These are phyloP conservation scores for Clitocybe nebularis DNA, from an alignment of 1,284 basidiomycete genomes.

Conservation along the genomic window DNA sequence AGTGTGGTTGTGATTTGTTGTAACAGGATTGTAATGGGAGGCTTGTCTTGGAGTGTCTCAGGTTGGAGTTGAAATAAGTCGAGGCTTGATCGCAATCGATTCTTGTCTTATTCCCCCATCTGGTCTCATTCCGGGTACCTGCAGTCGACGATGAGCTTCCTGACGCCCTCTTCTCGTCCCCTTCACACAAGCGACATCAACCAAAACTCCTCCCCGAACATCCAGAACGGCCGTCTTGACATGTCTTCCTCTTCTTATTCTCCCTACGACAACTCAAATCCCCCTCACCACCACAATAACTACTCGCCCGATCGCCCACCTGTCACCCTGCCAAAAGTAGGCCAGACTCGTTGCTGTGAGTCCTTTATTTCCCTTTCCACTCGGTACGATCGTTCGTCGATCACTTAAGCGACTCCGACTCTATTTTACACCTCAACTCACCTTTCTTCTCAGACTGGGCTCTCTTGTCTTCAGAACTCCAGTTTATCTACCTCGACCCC, in stretches of 20 bases:
- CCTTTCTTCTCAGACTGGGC: slow-evolving; percentile 54
- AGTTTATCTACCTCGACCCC: slow-evolving; percentile 89
- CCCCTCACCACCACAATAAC: slow-evolving; percentile 15
- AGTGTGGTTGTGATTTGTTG: too few species aligned
- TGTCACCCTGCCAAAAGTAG: slow-evolving; percentile 47
- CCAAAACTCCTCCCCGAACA: slow-evolving; percentile 5
- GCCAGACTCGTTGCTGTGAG: slow-evolving; percentile 74
- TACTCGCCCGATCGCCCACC: slow-evolving; percentile 21
- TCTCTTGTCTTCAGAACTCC: slow-evolving; percentile 66
- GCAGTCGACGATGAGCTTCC: slow-evolving; percentile 28
- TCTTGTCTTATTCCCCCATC: slow-evolving; percentile 9
- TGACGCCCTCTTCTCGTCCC: slow-evolving; percentile 17
- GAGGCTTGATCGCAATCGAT: slow-evolving; percentile 11
- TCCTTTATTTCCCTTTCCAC: slow-evolving; percentile 24
- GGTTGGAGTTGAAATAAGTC: slow-evolving; percentile 15
- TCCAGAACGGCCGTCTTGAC: slow-evolving; percentile 8
- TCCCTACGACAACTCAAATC: slow-evolving; percentile 8
- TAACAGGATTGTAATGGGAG: too few species aligned
- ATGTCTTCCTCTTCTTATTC: slow-evolving; percentile 15
- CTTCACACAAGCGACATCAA: slow-evolving; percentile 9
- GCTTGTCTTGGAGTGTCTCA: slow-evolving; percentile 15
- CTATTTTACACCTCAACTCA: slow-evolving; percentile 12
- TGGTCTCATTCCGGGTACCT: slow-evolving; percentile 10
- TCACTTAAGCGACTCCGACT: slow-evolving; percentile 13
- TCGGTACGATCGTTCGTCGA: slow-evolving; percentile 30